Percentiles rank a stretch among this genome's conserved stretches.
Conservation (phyloP, 2,329 filamentous ascomycete species). For the Sphaerulina vaccinii region DNA sequence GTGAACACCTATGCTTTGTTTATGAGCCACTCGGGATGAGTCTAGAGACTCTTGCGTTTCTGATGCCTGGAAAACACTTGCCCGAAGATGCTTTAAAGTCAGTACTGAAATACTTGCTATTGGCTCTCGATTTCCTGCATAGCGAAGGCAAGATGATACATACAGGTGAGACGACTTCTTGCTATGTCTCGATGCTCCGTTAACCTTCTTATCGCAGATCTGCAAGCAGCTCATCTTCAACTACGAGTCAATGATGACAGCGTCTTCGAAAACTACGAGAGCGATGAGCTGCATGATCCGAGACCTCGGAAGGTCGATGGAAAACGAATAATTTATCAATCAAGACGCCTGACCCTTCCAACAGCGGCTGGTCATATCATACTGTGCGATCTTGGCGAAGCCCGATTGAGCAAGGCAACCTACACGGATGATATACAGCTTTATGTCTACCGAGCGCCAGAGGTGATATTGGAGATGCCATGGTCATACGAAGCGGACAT, state of each 20-base stretch:
- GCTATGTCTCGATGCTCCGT: too few species aligned
- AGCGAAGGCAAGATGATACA: constrained; percentile 2
- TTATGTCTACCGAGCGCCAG: constrained; percentile 38
- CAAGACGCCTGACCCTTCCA: constrained; percentile 20
- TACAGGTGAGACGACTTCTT: constrained; percentile 1
- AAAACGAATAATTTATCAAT: constrained; percentile 22
- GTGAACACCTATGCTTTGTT: constrained; percentile 1
- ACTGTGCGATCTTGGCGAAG: constrained; percentile 28
- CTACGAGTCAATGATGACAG: constrained; percentile 24
- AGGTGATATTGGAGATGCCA: constrained; percentile 37
- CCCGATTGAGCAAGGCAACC: constrained; percentile 11
- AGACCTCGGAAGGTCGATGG: constrained; percentile 23
- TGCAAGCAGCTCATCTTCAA: constrained; percentile 27
- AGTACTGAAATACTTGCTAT: not conserved
- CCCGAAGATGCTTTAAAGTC: constrained; percentile 5
- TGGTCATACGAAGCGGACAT: constrained; percentile 41
- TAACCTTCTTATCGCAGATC: constrained; percentile 14
- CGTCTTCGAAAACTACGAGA: constrained; percentile 21
- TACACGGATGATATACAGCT: constrained; percentile 37
- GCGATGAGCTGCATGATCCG: constrained; percentile 18
- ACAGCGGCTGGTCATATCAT: constrained; percentile 10
- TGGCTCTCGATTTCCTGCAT: constrained; percentile 7
- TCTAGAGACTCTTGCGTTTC: not conserved
- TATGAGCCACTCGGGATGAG: constrained; percentile 5
- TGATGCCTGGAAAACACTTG: not conserved